Base-by-base conservation (phyloP, 108 stramenopile species). In the Nitzschia sp. region DNA sequence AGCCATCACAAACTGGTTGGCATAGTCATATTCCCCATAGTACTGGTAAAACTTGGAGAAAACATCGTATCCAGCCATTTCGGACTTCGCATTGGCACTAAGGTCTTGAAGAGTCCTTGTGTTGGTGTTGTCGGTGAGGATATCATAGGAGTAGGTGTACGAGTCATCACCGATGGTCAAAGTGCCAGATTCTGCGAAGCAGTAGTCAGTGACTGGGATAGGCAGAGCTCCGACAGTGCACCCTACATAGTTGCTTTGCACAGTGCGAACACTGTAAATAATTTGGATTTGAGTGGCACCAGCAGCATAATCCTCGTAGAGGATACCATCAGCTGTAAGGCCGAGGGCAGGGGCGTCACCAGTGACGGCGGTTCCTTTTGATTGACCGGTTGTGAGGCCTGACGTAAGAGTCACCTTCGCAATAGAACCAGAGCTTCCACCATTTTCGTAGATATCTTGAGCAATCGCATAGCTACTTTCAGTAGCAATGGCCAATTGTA, bases 1-100 rank as follows among this genome's bases (percentile, higher is more conserved):
- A 41, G 87, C 81, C 17, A 52, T 53, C 40, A 89, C 76, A 84
- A 85, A 88, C 42, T 87, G 57, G 57, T 90, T 67, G n/a, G 86
- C 92, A 73, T 90, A 93, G 65, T 83, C 80, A 61, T 56, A 76
- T 48, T 42, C 62, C 55, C 86, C 89, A 67, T 86, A 91, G 69
- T 91, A 91, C 0, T 85, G 64, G 44, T 73, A 69, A 50, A 81
- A 88, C 54, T 85, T 84, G 24, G 37, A 52, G 63, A 52, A 86
- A 20, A 84, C 83, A 10, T 34, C 15, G 51, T 83, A 80, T 12
- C 55, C 29, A 37, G 42, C 71, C 76, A 77, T 77, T 57, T 78
- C 71, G 10, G 66, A 67, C 48, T 82, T 51, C 17, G 86, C 85
- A 9, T 63, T 21, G 24, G 77, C 76, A 38, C 73, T 73, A 69